phyloP scores from a whole-genome alignment of 73 alveolate species.

The Tetrahymena malaccensis region DNA sequence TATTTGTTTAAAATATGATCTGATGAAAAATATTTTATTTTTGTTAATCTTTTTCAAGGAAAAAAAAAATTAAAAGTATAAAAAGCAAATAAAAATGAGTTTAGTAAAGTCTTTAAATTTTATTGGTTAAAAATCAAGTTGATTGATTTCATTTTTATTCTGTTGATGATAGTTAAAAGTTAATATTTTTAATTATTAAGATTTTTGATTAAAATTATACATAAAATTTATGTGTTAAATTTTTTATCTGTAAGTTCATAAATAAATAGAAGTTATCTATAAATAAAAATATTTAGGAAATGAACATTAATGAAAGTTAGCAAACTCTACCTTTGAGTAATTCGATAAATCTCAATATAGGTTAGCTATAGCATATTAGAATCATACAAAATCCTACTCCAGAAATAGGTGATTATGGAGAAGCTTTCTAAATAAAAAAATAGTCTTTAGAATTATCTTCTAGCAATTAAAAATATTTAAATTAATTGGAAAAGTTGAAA shows the following conservation, averaged over 20 bases:
- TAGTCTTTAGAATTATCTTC: not conserved
- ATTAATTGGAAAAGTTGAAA: not conserved
- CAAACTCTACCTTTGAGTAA: not conserved
- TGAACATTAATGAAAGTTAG: not conserved
- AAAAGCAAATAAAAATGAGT: not conserved
- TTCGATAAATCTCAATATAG: not conserved
- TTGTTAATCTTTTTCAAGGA: no score
- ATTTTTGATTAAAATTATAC: not conserved
- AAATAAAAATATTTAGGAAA: not conserved
- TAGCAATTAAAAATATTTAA: not conserved
- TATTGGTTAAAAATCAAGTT: not conserved
- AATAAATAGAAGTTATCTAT: not conserved
- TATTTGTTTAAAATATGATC: no score
- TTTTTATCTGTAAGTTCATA: not conserved
- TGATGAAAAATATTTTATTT: no score
- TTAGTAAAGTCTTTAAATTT: not conserved
- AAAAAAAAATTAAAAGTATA: not conserved
- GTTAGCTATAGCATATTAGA: not conserved
- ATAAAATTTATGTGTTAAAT: not conserved
- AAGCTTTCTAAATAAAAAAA: not conserved
- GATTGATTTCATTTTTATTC: not conserved
- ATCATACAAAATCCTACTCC: not conserved
- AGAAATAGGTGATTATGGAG: not conserved
- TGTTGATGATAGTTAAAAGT: not conserved
- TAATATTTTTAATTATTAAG: not conserved